phyloP scores from a whole-genome alignment of 768 basidiomycete genomes.

The Hebeloma cylindrosporum region DNA sequence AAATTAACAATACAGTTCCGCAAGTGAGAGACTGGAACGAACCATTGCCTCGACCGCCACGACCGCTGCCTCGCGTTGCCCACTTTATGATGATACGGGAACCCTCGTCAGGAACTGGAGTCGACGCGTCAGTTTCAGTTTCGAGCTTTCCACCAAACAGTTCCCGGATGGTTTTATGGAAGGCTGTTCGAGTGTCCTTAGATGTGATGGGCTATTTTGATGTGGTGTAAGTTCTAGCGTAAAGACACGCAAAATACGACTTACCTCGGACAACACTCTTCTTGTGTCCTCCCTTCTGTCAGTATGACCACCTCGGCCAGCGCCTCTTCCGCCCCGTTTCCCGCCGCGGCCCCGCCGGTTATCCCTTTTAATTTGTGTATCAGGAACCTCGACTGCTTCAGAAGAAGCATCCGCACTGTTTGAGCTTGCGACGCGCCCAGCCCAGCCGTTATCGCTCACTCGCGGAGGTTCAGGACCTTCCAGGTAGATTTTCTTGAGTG shows the following conservation, averaged over 20 bases:
- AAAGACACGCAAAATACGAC: constrained; percentile 32
- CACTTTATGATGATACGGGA: constrained; percentile 80
- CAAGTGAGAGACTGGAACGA: no score
- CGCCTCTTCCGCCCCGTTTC: constrained; percentile 34
- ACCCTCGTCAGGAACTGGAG: constrained; percentile 58
- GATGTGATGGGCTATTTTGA: constrained; percentile 70
- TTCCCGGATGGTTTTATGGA: constrained; percentile 81
- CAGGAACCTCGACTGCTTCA: constrained; percentile 5
- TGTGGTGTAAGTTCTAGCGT: constrained; percentile 11
- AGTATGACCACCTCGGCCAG: constrained; percentile 38
- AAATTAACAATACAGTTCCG: no score
- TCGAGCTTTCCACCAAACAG: constrained; percentile 84
- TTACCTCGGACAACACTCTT: constrained; percentile 79
- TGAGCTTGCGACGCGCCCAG: constrained; percentile 40
- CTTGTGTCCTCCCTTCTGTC: constrained; percentile 59
- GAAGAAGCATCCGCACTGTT: constrained; percentile 7
- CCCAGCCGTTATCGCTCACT: constrained; percentile 77
- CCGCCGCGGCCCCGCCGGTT: constrained; percentile 48
- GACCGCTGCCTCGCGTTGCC: constrained; percentile 51
- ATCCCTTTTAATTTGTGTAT: constrained; percentile 39
- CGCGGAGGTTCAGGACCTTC: constrained; percentile 82
- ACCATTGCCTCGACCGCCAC: constrained; percentile 51
- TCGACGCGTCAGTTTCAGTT: constrained; percentile 67
- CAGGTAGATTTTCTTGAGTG: constrained; percentile 72
- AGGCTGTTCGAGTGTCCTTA: constrained; percentile 76